Evolutionary conservation across 305 asterid genomes (phyloP).

Genomic region (Fraxinus latifolia): DNA sequence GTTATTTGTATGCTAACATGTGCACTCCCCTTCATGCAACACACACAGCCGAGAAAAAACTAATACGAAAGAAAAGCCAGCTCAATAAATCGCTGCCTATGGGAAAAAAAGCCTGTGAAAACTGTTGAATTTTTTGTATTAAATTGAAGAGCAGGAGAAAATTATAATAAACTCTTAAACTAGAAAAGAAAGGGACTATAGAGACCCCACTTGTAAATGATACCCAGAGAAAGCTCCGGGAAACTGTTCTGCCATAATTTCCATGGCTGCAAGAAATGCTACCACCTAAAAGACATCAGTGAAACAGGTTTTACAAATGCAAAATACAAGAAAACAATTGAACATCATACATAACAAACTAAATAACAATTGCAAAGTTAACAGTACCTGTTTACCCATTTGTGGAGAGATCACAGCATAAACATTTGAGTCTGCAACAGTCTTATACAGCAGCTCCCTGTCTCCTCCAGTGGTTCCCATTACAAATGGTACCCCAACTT

Average conservation of each 20-base stretch:
- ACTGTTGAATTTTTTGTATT: background rate
- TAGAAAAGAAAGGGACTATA: background rate
- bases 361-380: background rate
- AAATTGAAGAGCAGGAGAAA: background rate
- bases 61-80: background rate
- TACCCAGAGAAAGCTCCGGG: slow-evolving; percentile 98
- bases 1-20: background rate
- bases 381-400: slow-evolving; percentile 94
- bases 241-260: slow-evolving; percentile 81
- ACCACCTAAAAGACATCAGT: slow-evolving; percentile 57
- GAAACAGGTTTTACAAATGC: slow-evolving; percentile 8
- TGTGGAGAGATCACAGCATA: slow-evolving; percentile 97
- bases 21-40: background rate
- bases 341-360: slow-evolving; percentile 1
- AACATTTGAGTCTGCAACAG: slow-evolving; percentile 61
- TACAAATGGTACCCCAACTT: slow-evolving; percentile 94
- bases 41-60: background rate
- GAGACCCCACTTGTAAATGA: slow-evolving; percentile 57
- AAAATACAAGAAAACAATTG: slow-evolving; percentile 14
- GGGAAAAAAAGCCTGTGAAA: background rate
- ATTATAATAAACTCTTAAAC: background rate
- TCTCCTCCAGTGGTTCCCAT: slow-evolving; percentile 99
- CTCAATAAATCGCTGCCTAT: background rate
- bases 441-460: slow-evolving; percentile 72
- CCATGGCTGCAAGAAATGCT: slow-evolving; percentile 94